phyloP scores from a whole-genome alignment of 192 early-diverging fungal species.

The Umbelopsis sp. region DNA sequence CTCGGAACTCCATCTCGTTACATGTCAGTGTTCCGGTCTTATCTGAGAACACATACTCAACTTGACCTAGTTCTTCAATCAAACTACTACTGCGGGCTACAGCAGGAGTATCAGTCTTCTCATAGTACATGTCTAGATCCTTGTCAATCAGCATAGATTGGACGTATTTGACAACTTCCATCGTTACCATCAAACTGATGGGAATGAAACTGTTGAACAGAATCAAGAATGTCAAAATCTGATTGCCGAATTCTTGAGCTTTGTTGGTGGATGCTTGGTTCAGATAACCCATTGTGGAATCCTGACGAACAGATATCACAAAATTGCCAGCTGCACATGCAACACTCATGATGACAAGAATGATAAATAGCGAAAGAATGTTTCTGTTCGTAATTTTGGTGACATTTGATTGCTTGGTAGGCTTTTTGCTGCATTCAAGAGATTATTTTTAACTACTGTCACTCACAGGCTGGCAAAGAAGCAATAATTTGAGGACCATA shows the following conservation, averaged over 20 bases:
- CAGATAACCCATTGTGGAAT: constrained; percentile 32
- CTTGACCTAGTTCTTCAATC: constrained; percentile 95
- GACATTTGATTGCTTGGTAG: constrained; percentile 91
- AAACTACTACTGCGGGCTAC: constrained; percentile 89
- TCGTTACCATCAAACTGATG: constrained; percentile 96
- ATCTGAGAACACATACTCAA: constrained; percentile 98
- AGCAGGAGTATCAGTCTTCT: constrained; percentile 89
- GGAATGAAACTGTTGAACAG: constrained; percentile 99
- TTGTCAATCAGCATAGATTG: constrained; percentile 87
- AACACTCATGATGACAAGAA: constrained; percentile 83
- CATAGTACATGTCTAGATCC: constrained; percentile 97
- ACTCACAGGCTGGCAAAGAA: neutral
- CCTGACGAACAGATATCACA: constrained; percentile 47
- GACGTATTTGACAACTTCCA: constrained; percentile 97
- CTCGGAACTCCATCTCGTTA: constrained; percentile 88
- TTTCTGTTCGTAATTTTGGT: constrained; percentile 91
- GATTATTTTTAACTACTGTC: neutral
- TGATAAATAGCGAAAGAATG: constrained; percentile 90
- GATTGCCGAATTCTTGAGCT: constrained; percentile 70
- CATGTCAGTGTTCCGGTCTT: constrained; percentile 90
- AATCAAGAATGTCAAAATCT: constrained; percentile 97
- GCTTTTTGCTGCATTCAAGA: constrained; percentile 60
- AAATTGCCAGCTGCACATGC: constrained; percentile 86
- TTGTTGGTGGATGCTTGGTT: constrained; percentile 38
- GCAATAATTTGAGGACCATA: neutral